Evolutionary conservation across 352 stramenopile genomes (phyloP).

Genomic region (Globisporangium canariense): DNA sequence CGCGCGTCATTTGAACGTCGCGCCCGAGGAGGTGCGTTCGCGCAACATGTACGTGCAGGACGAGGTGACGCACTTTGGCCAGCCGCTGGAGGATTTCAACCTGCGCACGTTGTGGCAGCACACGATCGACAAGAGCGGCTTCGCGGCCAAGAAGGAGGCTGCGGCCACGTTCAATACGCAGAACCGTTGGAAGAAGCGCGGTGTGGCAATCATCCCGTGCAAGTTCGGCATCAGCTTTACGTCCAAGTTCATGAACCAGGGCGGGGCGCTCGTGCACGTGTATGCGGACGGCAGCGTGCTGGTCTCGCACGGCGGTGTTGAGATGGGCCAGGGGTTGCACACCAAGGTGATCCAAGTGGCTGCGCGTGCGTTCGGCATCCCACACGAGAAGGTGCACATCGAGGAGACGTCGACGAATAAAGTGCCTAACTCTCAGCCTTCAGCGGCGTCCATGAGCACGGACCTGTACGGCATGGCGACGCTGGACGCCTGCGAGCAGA

Average conservation of each 20-base stretch:
- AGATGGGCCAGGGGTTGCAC: constrained; percentile 97
- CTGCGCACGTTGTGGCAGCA: constrained; percentile 85
- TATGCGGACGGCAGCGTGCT: constrained; percentile 95
- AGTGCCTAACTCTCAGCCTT: constrained; percentile 92
- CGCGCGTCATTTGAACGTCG: constrained; percentile 75
- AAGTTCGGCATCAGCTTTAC: constrained; percentile 98
- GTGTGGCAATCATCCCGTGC: constrained; percentile 76
- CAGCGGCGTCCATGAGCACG: constrained; percentile 94
- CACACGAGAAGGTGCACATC: constrained; percentile 91
- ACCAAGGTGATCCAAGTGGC: constrained; percentile 93
- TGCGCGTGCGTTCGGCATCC: constrained; percentile 91
- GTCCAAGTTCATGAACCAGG: constrained; percentile 97
- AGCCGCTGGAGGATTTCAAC: constrained; percentile 91
- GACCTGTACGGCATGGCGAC: constrained; percentile 97
- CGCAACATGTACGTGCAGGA: constrained; percentile 92
- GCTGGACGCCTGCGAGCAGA: constrained; percentile 95
- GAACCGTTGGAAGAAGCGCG: constrained; percentile 91
- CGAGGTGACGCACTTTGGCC: constrained; percentile 92
- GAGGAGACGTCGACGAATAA: constrained; percentile 95
- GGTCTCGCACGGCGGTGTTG: constrained; percentile 94
- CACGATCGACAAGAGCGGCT: constrained; percentile 62
- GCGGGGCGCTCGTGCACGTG: constrained; percentile 93
- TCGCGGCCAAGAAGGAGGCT: constrained; percentile 58
- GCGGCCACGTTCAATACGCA: constrained; percentile 88
- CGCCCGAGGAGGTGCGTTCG: constrained; percentile 62